Conservation (phyloP, 106 monocot species). For the Narthecium ossifragum region DNA sequence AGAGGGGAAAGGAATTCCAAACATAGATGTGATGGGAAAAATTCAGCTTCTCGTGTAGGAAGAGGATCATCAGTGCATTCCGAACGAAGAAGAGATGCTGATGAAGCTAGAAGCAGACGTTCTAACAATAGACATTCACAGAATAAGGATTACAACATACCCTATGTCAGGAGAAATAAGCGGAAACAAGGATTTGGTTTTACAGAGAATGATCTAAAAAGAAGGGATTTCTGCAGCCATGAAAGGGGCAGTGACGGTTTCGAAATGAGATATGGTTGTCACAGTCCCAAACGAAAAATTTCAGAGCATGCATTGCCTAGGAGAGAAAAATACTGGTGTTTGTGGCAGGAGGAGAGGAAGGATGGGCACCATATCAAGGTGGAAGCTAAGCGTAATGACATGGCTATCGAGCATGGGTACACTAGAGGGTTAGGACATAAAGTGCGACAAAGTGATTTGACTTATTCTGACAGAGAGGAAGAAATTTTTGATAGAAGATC, state of each 20-base stretch:
- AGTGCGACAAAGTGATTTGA: conserved; percentile 2
- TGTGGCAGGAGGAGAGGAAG: not conserved
- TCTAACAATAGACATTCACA: no score
- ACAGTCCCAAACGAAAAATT: not conserved
- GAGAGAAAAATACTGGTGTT: not conserved
- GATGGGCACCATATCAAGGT: conserved; percentile 1
- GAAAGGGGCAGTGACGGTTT: not conserved
- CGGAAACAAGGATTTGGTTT: not conserved
- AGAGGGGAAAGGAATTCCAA: conserved; percentile 7
- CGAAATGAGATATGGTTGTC: not conserved
- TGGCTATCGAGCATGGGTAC: not conserved
- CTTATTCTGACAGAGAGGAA: not conserved
- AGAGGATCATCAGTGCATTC: not conserved
- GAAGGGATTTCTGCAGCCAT: not conserved
- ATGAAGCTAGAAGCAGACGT: no score
- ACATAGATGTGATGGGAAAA: not conserved
- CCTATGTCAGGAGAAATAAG: no score
- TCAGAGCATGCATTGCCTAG: not conserved
- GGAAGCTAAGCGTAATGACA: conserved; percentile 1
- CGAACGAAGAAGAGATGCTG: no score
- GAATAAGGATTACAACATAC: no score
- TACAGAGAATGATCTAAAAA: not conserved
- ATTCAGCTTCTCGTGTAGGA: not conserved
- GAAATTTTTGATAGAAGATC: conserved; percentile 2
- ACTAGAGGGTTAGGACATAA: conserved; percentile 3